phyloP scores from a whole-genome alignment of 1,139 yeast species.

The Pichia sp. region DNA sequence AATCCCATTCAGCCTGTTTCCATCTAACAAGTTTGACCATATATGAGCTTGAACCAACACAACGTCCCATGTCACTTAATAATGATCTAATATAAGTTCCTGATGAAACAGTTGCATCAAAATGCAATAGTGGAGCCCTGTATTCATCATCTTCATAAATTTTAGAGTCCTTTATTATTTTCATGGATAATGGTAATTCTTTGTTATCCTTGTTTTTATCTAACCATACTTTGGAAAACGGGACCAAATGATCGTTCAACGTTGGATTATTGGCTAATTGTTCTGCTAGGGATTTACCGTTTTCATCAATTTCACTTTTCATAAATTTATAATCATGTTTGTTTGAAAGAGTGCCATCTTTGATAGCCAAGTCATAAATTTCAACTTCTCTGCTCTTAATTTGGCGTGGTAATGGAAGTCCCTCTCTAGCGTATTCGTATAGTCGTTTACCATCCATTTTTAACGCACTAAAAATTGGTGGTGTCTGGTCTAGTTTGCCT shows the following conservation, averaged over 20 bases:
- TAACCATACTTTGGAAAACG: conserved; percentile 49
- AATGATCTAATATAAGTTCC: conserved; percentile 93
- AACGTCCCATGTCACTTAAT: conserved; percentile 81
- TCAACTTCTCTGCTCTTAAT: conserved; percentile 72
- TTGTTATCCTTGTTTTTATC: conserved; percentile 33
- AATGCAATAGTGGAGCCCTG: conserved; percentile 61
- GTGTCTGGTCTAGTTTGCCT: conserved; percentile 81
- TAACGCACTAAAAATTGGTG: conserved; percentile 91
- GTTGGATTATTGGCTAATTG: conserved; percentile 51
- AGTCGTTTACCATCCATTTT: conserved; percentile 92
- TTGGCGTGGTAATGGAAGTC: conserved; percentile 73
- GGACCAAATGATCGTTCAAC: conserved; percentile 54
- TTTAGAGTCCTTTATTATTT: conserved; percentile 24
- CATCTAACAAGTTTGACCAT: conserved; percentile 78
- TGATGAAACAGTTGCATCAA: conserved; percentile 77
- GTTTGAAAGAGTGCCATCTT: conserved; percentile 45
- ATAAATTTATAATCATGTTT: conserved; percentile 53
- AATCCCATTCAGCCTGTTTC: conserved; percentile 77
- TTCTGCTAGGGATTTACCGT: conserved; percentile 37
- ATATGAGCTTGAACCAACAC: conserved; percentile 74
- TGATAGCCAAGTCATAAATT: conserved; percentile 49
- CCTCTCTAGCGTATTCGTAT: conserved; percentile 90
- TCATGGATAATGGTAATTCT: conserved; percentile 26
- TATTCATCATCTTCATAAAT: conserved; percentile 28
- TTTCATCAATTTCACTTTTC: conserved; percentile 46